Percentiles rank a stretch among this genome's conserved stretches.
Conservation (phyloP, 345 rosid species). For the Anacardium occidentale region DNA sequence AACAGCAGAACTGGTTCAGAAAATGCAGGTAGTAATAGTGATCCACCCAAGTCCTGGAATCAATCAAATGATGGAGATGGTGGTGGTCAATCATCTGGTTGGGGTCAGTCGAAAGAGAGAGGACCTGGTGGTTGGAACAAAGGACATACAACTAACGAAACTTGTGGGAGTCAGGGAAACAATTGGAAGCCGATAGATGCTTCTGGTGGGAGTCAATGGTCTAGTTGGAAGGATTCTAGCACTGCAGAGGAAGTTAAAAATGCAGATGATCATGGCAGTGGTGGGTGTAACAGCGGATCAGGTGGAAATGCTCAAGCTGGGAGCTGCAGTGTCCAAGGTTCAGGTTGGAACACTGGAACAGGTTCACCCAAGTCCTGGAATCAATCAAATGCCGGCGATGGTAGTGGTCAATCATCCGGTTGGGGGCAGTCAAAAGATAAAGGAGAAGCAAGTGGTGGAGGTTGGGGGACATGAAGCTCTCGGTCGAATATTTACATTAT, state of each 20-base stretch:
- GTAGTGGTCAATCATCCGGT: conserved; percentile 24
- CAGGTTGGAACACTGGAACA: conserved; percentile 20
- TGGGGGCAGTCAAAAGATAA: conserved; percentile 23
- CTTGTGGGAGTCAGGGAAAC: no score
- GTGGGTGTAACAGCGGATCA: conserved; percentile 10
- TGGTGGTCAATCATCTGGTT: conserved; percentile 24
- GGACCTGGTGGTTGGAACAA: not conserved
- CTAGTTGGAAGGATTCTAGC: conserved; percentile 15
- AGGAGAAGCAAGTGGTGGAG: conserved; percentile 18
- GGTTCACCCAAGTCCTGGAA: conserved; percentile 24
- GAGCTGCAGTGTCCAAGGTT: conserved; percentile 19
- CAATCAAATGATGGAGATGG: conserved; percentile 21
- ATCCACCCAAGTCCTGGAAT: conserved; percentile 25
- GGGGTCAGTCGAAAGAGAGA: conserved; percentile 21
- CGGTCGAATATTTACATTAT: conserved; percentile 9
- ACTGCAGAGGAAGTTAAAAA: conserved; percentile 1
- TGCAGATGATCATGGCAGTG: conserved; percentile 1
- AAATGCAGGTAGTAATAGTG: conserved; percentile 8
- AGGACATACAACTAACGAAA: not conserved
- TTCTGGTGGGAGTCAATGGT: conserved; percentile 24
- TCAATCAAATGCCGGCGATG: conserved; percentile 20
- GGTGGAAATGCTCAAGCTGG: conserved; percentile 2
- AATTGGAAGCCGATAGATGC: no score
- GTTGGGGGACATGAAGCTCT: conserved; percentile 26
- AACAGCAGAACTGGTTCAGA: conserved; percentile 17